Percentiles rank a stretch among this genome's conserved stretches.
Evolutionary conservation across 1,284 basidiomycete species (phyloP).

Genomic region (Fomitopsis palustris): DNA sequence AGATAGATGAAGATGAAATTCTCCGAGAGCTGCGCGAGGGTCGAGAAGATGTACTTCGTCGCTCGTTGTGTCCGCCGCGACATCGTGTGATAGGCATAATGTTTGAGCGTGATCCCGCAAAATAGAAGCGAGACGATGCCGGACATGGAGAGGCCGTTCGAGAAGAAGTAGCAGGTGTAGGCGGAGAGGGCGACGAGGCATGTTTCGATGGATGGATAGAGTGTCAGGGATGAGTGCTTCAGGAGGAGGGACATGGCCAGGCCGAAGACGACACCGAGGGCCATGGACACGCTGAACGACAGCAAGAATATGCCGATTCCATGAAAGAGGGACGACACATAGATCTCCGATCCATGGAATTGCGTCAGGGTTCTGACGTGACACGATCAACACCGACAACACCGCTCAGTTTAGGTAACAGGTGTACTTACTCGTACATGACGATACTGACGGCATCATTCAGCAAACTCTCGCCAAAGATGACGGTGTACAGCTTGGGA

Average conservation of each 20-base stretch:
- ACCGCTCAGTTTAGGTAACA: conserved; percentile 2
- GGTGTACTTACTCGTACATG: conserved; percentile 93
- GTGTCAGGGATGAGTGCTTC: conserved; percentile 89
- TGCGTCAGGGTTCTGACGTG: conserved; percentile 77
- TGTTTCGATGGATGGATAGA: conserved; percentile 90
- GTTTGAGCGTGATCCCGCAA: conserved; percentile 98
- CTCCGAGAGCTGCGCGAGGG: conserved; percentile 91
- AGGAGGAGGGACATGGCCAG: conserved; percentile 88
- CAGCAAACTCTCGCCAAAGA: conserved; percentile 95
- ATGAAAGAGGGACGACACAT: conserved; percentile 87
- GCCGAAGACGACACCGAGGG: conserved; percentile 89
- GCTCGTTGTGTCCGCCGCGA: conserved; percentile 91
- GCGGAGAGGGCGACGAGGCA: conserved; percentile 93
- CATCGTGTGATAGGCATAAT: conserved; percentile 99
- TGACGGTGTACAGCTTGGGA: conserved; percentile 95
- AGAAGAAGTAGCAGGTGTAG: conserved; percentile 99
- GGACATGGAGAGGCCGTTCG: conserved; percentile 91
- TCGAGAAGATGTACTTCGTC: conserved; percentile 94
- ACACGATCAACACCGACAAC: neutral
- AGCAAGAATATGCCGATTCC: conserved; percentile 96
- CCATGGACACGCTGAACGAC: conserved; percentile 93
- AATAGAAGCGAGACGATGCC: conserved; percentile 98
- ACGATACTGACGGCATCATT: conserved; percentile 99
- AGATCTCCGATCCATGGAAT: conserved; percentile 90
- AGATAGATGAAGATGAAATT: conserved; percentile 99